Conservation (phyloP, 495 filamentous ascomycete species). For the Glonium stellatum region DNA sequence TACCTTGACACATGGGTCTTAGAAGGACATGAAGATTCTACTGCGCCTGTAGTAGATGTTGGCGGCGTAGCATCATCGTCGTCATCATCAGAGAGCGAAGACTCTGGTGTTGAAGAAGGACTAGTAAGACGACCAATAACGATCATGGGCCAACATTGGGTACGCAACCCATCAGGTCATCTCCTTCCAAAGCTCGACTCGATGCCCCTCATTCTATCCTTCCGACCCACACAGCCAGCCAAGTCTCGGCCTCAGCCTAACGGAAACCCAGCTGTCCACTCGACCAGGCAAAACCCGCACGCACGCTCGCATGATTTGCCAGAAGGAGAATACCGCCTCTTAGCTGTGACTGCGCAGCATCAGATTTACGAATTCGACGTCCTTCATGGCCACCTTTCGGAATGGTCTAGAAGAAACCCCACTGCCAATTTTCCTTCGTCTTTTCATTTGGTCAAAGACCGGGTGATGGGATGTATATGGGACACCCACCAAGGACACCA, state of each 20-base stretch:
- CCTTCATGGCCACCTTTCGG: conserved; percentile 61
- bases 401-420: conserved; percentile 83
- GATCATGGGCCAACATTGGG: conserved; percentile 52
- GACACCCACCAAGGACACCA: conserved; percentile 52
- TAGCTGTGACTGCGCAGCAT: conserved; percentile 68
- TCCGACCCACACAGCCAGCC: conserved; percentile 49
- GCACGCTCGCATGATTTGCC: conserved; percentile 41
- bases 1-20: conserved; percentile 82
- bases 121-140: conserved; percentile 19
- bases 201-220: conserved; percentile 64
- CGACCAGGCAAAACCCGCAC: conserved; percentile 44
- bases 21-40: conserved; percentile 45
- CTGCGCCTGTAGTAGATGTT: conserved; percentile 27
- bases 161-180: conserved; percentile 55
- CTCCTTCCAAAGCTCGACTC: conserved; percentile 72
- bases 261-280: conserved; percentile 38
- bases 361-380: conserved; percentile 72
- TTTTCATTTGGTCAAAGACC: conserved; percentile 63
- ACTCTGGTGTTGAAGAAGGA: conserved; percentile 38
- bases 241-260: conserved; percentile 37
- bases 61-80: conserved; percentile 28
- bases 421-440: conserved; percentile 62
- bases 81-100: conserved; percentile 42
- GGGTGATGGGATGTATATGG: conserved; percentile 80
- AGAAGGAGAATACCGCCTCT: conserved; percentile 52